Evolutionary conservation across 352 stramenopile genomes (phyloP).

Genomic region (Thalassiosira gravida): DNA sequence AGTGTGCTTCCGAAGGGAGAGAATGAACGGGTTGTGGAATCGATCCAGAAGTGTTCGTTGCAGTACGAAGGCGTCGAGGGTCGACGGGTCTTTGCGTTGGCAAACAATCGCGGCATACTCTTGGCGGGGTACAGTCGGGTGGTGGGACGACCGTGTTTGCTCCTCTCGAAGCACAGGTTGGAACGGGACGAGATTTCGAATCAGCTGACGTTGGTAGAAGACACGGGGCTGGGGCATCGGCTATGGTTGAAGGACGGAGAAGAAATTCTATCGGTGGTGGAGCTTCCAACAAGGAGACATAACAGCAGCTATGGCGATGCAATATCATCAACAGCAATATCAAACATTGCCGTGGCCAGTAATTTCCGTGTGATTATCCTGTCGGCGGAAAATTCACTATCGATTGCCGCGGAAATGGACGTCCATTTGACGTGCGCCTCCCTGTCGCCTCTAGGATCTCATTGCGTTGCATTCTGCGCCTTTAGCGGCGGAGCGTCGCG

Average conservation of each 20-base stretch:
- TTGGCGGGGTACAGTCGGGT: slow-evolving; percentile 46
- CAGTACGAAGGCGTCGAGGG: slow-evolving; percentile 69
- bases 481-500: slow-evolving; percentile 19
- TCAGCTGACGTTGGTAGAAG: slow-evolving; percentile 60
- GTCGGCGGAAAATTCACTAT: slow-evolving; percentile 43
- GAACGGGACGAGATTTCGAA: slow-evolving; percentile 43
- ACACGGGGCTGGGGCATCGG: slow-evolving; percentile 44
- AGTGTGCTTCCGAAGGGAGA: slow-evolving; percentile 19
- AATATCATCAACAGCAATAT: slow-evolving; percentile 1
- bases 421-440: slow-evolving; percentile 43
- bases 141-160: slow-evolving; percentile 55
- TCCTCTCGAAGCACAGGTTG: slow-evolving; percentile 48
- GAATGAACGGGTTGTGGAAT: slow-evolving; percentile 50
- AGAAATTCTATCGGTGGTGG: slow-evolving; percentile 63
- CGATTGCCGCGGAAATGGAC: slow-evolving; percentile 62
- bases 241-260: slow-evolving; percentile 71
- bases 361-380: slow-evolving; percentile 77
- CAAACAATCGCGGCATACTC: slow-evolving; percentile 60
- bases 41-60: slow-evolving; percentile 56
- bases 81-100: slow-evolving; percentile 56
- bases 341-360: slow-evolving; percentile 70
- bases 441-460: slow-evolving; percentile 74
- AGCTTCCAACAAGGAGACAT: slow-evolving; percentile 70
- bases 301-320: background rate
- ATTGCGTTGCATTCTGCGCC: slow-evolving; percentile 75